Conservation (phyloP, 768 basidiomycete genomes). For the Butyriboletus loyo region DNA sequence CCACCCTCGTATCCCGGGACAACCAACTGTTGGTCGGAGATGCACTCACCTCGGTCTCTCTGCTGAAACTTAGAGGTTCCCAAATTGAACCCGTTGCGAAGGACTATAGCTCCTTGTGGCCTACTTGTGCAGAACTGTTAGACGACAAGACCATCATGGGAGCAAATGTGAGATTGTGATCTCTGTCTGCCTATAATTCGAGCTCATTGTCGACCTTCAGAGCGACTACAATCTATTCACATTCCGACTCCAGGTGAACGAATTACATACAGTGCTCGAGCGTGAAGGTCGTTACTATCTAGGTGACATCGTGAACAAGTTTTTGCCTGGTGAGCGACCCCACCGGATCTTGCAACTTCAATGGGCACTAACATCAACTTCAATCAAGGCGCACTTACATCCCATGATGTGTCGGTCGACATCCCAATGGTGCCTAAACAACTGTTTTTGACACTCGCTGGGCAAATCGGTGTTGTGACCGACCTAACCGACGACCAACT, state of each 20-base stretch:
- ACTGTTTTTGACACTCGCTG: constrained; percentile 74
- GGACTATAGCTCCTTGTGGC: constrained; percentile 77
- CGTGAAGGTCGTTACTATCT: constrained; percentile 69
- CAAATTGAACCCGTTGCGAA: constrained; percentile 56
- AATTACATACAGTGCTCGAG: constrained; percentile 49
- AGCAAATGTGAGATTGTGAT: constrained; percentile 58
- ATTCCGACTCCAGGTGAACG: constrained; percentile 48
- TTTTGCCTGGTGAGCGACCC: constrained; percentile 54
- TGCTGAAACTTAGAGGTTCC: constrained; percentile 50
- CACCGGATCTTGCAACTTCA: not conserved
- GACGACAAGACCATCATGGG: constrained; percentile 59
- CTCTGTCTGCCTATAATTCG: not conserved
- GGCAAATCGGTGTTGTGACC: constrained; percentile 71
- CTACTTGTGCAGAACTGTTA: constrained; percentile 60
- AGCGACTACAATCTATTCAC: constrained; percentile 65
- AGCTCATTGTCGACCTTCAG: constrained; percentile 37
- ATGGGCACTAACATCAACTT: not conserved
- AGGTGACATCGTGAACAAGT: constrained; percentile 75
- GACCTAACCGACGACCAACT: constrained; percentile 52
- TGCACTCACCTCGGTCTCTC: constrained; percentile 72
- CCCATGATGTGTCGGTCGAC: constrained; percentile 42
- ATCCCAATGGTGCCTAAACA: constrained; percentile 51
- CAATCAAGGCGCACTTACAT: constrained; percentile 51
- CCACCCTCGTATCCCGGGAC: constrained; percentile 55
- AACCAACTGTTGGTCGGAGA: constrained; percentile 71